Percentiles rank a stretch among this genome's conserved stretches.
Conservation (phyloP, 169 alveolate genomes). For the Plasmodium coatneyi region DNA sequence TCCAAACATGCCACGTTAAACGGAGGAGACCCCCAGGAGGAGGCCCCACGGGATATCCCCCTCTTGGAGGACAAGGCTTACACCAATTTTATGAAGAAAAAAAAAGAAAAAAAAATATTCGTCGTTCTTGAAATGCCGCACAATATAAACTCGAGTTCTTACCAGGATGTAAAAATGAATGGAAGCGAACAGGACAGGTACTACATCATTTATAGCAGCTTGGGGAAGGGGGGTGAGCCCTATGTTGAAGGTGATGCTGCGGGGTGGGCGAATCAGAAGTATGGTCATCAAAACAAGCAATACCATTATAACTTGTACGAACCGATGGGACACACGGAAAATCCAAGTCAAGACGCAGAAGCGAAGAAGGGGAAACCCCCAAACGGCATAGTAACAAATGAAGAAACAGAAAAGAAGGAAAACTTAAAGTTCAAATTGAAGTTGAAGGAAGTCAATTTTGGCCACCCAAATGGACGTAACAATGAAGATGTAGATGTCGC, state of each 20-base stretch:
- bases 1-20: background rate
- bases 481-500: background rate
- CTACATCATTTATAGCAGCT: conserved; percentile 48
- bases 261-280: background rate
- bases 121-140: conserved; percentile 57
- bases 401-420: background rate
- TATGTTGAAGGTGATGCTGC: background rate
- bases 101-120: conserved; percentile 47
- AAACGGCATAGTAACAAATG: background rate
- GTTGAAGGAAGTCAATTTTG: background rate
- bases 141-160: conserved; percentile 24
- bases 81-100: conserved; percentile 10
- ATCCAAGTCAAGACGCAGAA: background rate
- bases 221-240: background rate
- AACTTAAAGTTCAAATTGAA: background rate
- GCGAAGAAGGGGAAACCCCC: background rate
- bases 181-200: conserved; percentile 16
- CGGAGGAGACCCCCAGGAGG: background rate
- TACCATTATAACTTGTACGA: background rate
- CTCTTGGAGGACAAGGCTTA: conserved; percentile 28
- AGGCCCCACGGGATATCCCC: background rate
- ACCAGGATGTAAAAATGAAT: conserved; percentile 47
- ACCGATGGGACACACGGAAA: background rate
- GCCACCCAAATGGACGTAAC: background rate
- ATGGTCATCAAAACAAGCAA: background rate